Conservation (phyloP, 129 eudicot species). For the Glebionis coronaria region DNA sequence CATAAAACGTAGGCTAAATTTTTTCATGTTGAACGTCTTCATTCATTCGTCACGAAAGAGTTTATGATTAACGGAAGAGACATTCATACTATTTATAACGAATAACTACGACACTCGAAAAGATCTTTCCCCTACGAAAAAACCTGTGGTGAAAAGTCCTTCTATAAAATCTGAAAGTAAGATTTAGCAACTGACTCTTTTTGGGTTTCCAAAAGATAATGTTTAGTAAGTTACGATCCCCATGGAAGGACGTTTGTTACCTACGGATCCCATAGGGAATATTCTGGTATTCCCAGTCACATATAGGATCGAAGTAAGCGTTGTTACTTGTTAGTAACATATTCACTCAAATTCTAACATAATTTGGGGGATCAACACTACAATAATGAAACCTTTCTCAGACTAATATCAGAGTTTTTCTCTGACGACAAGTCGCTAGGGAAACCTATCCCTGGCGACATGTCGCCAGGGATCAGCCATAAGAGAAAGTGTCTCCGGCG, state of each 20-base stretch:
- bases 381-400: too few species aligned
- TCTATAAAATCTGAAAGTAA: constrained; percentile 3
- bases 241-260: constrained; percentile 17
- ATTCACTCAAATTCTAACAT: constrained; percentile 35
- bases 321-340: constrained; percentile 35
- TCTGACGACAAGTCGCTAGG: too few species aligned
- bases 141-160: constrained; percentile 11
- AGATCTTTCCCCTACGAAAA: constrained; percentile 15
- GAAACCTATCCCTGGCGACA: too few species aligned
- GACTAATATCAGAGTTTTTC: too few species aligned
- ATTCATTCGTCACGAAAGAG: not conserved
- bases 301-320: constrained; percentile 22
- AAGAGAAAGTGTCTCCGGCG: too few species aligned
- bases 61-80: constrained; percentile 9
- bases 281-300: constrained; percentile 52
- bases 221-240: constrained; percentile 6
- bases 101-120: constrained; percentile 3
- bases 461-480: too few species aligned
- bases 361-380: constrained; percentile 51
- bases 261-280: constrained; percentile 55
- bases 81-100: constrained; percentile 1
- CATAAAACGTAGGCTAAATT: constrained; percentile 25
- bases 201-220: not conserved
- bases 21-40: constrained; percentile 12
- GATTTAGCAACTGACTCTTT: constrained; percentile 11